Evolutionary conservation across 805 yeast genomes (phyloP).

Genomic region (Suhomyces sp.): DNA sequence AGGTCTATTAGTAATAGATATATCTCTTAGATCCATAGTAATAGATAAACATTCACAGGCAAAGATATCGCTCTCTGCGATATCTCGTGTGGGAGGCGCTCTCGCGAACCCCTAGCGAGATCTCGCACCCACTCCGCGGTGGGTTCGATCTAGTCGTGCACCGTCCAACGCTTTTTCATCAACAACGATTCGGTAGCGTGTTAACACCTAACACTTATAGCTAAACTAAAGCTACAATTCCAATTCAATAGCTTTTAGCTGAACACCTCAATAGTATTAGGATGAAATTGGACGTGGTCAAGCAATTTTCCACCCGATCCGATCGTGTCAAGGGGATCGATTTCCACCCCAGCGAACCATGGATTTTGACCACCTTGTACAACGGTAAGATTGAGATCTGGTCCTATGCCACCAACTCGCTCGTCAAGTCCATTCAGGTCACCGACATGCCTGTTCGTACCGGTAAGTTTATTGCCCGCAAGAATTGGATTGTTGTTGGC

Average conservation of each 20-base stretch:
- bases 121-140: too few species aligned
- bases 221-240: too few species aligned
- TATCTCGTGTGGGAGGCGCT: too few species aligned
- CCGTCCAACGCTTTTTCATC: constrained; percentile 4
- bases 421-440: constrained; percentile 87
- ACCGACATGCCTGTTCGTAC: constrained; percentile 96
- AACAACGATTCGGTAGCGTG: constrained; percentile 10
- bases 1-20: too few species aligned
- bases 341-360: constrained; percentile 96
- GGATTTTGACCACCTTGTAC: constrained; percentile 89
- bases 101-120: too few species aligned
- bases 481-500: constrained; percentile 96
- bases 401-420: constrained; percentile 83
- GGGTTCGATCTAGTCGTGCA: constrained; percentile 2
- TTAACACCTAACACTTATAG: constrained; percentile 6
- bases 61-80: too few species aligned
- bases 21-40: too few species aligned
- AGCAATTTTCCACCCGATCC: constrained; percentile 84
- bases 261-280: background rate
- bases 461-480: constrained; percentile 91
- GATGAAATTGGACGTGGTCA: constrained; percentile 51
- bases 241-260: too few species aligned
- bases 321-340: constrained; percentile 98
- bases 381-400: constrained; percentile 90
- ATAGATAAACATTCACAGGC: too few species aligned